Evolutionary conservation across 2,329 filamentous ascomycete species (phyloP).

Genomic region (Clonostachys rosea): DNA sequence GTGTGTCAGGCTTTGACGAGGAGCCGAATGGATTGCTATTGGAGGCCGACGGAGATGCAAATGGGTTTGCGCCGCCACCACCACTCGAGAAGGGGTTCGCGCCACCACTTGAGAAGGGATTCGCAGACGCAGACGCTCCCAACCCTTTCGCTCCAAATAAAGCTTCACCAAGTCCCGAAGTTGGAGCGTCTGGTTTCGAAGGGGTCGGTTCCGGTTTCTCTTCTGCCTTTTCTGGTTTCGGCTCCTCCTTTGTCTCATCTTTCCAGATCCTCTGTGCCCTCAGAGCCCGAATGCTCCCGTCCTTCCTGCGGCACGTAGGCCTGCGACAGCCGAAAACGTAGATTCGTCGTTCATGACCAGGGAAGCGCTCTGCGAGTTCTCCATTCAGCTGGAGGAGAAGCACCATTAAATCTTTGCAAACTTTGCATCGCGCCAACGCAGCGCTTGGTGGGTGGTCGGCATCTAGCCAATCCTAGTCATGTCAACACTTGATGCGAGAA

Average conservation of each 20-base stretch:
- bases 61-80: constrained; percentile 35
- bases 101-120: constrained; percentile 53
- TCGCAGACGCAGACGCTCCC: constrained; percentile 32
- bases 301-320: constrained; percentile 74
- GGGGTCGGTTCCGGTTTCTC: constrained; percentile 18
- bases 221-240: constrained; percentile 19
- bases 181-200: constrained; percentile 20
- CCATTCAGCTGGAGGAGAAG: constrained; percentile 88
- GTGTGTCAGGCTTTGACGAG: constrained; percentile 11
- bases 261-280: constrained; percentile 59
- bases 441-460: constrained; percentile 66
- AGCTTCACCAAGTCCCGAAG: constrained; percentile 55
- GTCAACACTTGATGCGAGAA: no score
- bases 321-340: constrained; percentile 82
- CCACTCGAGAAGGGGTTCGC: constrained; percentile 3
- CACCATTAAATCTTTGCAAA: constrained; percentile 79
- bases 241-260: constrained; percentile 29
- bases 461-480: constrained; percentile 76
- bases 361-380: constrained; percentile 82
- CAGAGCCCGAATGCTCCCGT: constrained; percentile 74
- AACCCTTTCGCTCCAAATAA: constrained; percentile 63
- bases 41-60: constrained; percentile 23
- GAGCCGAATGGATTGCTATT: constrained; percentile 22
- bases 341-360: constrained; percentile 79
- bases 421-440: constrained; percentile 76